Conservation (phyloP, 2,329 filamentous ascomycete species). For the Colletotrichum chrysophilum region DNA sequence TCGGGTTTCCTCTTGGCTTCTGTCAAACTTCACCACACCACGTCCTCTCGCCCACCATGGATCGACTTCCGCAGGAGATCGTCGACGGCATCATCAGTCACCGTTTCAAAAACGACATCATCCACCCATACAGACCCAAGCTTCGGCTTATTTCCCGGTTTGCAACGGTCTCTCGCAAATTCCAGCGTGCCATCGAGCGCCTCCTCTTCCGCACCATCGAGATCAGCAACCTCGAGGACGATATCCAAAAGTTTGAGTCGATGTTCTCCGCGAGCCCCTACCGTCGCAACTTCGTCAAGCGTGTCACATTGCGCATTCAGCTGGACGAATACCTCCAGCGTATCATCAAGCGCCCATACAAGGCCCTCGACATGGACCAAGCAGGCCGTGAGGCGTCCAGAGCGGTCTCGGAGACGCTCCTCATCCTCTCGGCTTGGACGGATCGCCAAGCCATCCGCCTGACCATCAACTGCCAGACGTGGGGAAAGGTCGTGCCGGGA, state of each 20-base stretch:
- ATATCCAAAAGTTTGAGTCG: background rate
- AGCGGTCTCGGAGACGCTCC: background rate
- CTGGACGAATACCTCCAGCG: background rate
- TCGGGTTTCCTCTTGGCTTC: background rate
- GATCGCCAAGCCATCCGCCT: background rate
- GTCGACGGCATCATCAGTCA: background rate
- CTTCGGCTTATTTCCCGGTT: background rate
- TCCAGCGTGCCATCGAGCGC: background rate
- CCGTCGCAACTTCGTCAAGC: background rate
- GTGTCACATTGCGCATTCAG: background rate
- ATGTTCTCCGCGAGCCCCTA: fast-evolving
- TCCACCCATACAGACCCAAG: background rate
- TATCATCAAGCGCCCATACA: background rate
- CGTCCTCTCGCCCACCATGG: background rate
- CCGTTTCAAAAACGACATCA: background rate
- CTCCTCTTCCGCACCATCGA: background rate
- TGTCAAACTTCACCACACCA: background rate
- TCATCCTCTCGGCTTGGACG: background rate
- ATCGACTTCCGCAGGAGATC: background rate
- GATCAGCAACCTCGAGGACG: background rate
- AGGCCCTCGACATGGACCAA: background rate
- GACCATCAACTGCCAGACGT: background rate
- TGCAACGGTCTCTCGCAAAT: background rate
- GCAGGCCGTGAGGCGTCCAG: background rate
- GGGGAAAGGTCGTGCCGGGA: background rate